These are phyloP conservation scores for Pseudoturritis turrita DNA, from an alignment of 345 rosid genomes.

Conservation along the genomic window DNA sequence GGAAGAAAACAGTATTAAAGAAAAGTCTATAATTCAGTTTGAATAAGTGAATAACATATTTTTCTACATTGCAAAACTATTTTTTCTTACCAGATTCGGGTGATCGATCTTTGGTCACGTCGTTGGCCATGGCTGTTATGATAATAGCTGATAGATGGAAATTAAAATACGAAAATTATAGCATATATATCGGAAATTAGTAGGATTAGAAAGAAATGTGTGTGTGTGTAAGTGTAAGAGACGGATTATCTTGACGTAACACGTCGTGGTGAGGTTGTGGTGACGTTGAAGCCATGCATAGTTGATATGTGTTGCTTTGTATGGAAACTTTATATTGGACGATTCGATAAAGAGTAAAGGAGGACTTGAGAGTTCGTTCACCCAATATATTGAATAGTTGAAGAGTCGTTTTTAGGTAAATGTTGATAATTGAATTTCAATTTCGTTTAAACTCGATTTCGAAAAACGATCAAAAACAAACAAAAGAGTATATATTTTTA, in stretches of 20 bases:
- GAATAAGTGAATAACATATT: not conserved
- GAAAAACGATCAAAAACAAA: too few species aligned
- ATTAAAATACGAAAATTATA: not conserved
- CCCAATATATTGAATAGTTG: too few species aligned
- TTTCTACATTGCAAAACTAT: not conserved
- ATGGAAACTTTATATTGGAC: not conserved
- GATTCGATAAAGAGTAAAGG: too few species aligned
- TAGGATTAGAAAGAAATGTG: not conserved
- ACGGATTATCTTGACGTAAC: not conserved
- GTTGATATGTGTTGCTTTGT: slow-evolving; percentile 13
- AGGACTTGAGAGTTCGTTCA: too few species aligned
- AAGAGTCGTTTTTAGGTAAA: too few species aligned
- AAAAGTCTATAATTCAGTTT: not conserved
- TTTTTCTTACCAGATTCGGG: slow-evolving; percentile 11
- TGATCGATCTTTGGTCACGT: slow-evolving; percentile 14
- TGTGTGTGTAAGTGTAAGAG: too few species aligned
- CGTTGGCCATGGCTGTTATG: slow-evolving; percentile 14
- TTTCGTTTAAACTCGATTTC: too few species aligned
- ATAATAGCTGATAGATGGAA: not conserved
- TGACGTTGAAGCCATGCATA: slow-evolving; percentile 22
- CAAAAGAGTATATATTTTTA: too few species aligned
- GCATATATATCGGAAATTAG: not conserved
- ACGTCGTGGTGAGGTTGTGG: not conserved
- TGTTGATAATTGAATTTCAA: too few species aligned
- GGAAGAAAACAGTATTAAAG: not conserved